A percentile compares a stretch with the other conserved stretches of the same genome.
Evolutionary conservation across 352 stramenopile species (phyloP).

Genomic region (Phytophthora pinifolia): DNA sequence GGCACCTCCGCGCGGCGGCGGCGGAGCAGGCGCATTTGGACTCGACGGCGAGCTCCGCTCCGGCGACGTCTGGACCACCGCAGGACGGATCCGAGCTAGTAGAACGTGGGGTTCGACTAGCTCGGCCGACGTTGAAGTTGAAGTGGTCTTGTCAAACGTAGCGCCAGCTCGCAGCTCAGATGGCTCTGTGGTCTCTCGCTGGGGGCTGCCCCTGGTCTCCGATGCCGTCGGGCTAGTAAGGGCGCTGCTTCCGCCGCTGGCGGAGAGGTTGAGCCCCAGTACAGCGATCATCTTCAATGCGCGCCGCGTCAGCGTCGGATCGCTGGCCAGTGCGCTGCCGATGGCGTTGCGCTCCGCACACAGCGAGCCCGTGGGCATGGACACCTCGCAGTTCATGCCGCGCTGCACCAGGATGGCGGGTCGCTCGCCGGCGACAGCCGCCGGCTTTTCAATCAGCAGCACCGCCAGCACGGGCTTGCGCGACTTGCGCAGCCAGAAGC

Average conservation of each 20-base stretch:
- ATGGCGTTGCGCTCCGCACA: constrained; percentile 98
- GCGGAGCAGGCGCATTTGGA: not conserved
- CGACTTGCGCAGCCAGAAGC: constrained; percentile 98
- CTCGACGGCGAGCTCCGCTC: constrained; percentile 1
- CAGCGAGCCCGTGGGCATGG: constrained; percentile 95
- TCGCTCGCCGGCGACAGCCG: constrained; percentile 42
- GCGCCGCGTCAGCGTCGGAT: constrained; percentile 91
- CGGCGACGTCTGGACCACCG: constrained; percentile 11
- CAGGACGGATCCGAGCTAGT: constrained; percentile 17
- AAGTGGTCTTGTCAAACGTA: constrained; percentile 24
- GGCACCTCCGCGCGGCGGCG: not conserved
- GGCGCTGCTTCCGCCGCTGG: constrained; percentile 12
- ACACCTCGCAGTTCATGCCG: constrained; percentile 99
- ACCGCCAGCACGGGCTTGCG: constrained; percentile 97
- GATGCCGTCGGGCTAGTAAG: constrained; percentile 12
- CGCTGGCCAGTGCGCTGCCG: constrained; percentile 93
- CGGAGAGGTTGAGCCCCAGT: constrained; percentile 81
- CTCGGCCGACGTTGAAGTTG: constrained; percentile 25
- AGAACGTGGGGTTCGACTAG: constrained; percentile 9
- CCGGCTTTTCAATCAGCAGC: constrained; percentile 92
- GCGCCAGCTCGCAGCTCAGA: constrained; percentile 13
- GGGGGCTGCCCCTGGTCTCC: constrained; percentile 7
- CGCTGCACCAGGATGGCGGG: constrained; percentile 82
- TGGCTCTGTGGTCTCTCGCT: constrained; percentile 6
- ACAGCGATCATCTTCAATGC: constrained; percentile 96